phyloP scores from a whole-genome alignment of 202 grass and related monocot genomes.

The Elaeis oleifera region DNA sequence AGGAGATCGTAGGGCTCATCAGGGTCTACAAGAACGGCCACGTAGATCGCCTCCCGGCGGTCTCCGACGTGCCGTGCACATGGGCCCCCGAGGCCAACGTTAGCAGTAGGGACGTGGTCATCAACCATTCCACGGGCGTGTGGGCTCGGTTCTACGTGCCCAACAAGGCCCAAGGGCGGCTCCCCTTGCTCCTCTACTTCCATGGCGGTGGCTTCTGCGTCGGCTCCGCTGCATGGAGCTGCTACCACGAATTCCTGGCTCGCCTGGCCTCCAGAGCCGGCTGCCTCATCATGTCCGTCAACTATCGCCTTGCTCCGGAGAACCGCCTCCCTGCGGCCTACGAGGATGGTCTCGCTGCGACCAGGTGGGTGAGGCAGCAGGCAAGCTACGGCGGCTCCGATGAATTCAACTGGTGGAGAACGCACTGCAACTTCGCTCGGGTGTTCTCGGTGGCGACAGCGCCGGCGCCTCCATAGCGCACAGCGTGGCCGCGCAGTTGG shows the following conservation, averaged over 20 bases:
- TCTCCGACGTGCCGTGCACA: constrained; percentile 57
- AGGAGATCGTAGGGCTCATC: constrained; percentile 77
- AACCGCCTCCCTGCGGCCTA: constrained; percentile 61
- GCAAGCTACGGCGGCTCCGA: constrained; percentile 18
- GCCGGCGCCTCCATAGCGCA: constrained; percentile 71
- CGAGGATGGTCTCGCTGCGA: constrained; percentile 53
- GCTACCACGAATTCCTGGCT: constrained; percentile 78
- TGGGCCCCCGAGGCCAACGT: constrained; percentile 38
- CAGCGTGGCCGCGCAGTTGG: constrained; percentile 40
- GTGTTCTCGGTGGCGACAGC: constrained; percentile 75
- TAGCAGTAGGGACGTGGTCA: constrained; percentile 30
- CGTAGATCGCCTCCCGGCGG: constrained; percentile 59
- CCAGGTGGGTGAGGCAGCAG: constrained; percentile 70
- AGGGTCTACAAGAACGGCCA: constrained; percentile 61
- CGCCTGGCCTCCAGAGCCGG: constrained; percentile 27
- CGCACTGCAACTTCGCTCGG: constrained; percentile 49
- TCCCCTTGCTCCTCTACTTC: constrained; percentile 79
- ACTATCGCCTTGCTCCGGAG: constrained; percentile 93
- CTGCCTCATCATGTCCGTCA: constrained; percentile 69
- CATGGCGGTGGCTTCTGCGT: constrained; percentile 93
- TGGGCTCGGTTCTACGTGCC: constrained; percentile 73
- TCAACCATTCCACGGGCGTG: constrained; percentile 47
- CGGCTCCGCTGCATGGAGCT: constrained; percentile 69
- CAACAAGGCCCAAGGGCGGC: not conserved
- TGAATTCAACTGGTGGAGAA: constrained; percentile 41